Evolutionary conservation across 495 filamentous ascomycete species (phyloP).

Genomic region (Aspergillus sclerotiicarbonarius): DNA sequence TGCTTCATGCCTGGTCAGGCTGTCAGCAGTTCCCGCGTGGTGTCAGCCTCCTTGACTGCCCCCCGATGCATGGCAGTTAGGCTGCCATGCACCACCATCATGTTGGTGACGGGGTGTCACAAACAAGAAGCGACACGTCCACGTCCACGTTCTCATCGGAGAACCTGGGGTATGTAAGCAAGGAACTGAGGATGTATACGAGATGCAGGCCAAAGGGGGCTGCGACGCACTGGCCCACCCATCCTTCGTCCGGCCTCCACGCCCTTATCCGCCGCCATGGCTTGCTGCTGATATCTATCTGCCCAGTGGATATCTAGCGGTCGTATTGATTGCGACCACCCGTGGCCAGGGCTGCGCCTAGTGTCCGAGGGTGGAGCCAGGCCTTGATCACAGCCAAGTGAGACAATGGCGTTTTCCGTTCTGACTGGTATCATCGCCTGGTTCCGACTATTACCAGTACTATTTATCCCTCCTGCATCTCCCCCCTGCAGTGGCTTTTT

Average conservation of each 20-base stretch:
- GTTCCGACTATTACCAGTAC: slow-evolving; percentile 13
- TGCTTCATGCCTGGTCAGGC: neutral
- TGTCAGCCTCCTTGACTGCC: neutral
- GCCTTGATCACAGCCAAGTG: slow-evolving; percentile 2
- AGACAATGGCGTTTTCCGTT: slow-evolving; percentile 14
- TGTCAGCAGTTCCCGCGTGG: neutral
- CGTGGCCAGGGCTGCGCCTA: slow-evolving; percentile 21
- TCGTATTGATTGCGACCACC: slow-evolving; percentile 16
- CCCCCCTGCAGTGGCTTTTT: slow-evolving; percentile 9
- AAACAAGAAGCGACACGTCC: neutral
- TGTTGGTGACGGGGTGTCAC: neutral
- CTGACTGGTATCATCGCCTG: slow-evolving; percentile 23
- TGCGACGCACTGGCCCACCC: slow-evolving; percentile 6
- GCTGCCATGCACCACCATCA: neutral
- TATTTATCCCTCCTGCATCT: slow-evolving; percentile 24
- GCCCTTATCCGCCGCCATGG: slow-evolving; percentile 2
- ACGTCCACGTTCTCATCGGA: slow-evolving; percentile 2
- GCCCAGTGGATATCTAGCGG: slow-evolving; percentile 2
- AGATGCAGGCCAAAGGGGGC: neutral
- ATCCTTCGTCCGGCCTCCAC: slow-evolving; percentile 1
- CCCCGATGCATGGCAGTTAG: neutral
- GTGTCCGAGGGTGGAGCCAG: slow-evolving; percentile 17
- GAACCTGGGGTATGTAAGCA: neutral
- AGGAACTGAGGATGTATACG: neutral
- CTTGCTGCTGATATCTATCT: slow-evolving; percentile 10